phyloP scores from a whole-genome alignment of 1,284 basidiomycete species.

The Tremellales sp. region DNA sequence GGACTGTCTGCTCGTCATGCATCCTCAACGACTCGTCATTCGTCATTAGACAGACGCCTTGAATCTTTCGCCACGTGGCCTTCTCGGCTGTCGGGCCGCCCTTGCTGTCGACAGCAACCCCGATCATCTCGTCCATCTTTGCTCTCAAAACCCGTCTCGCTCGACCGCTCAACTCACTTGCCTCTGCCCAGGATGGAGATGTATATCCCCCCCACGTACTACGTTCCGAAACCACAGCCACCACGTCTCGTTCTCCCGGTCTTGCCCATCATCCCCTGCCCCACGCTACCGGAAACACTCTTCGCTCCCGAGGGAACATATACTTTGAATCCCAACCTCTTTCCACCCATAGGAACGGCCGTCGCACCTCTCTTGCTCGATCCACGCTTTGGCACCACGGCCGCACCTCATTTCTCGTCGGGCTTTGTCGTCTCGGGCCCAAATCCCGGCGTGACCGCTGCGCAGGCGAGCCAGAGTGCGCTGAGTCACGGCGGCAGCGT shows the following conservation, averaged over 20 bases:
- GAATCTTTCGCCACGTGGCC: too few species aligned
- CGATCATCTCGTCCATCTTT: too few species aligned
- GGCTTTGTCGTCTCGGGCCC: conserved; percentile 20
- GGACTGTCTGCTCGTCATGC: too few species aligned
- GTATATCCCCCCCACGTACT: conserved; percentile 33
- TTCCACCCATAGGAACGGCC: conserved; percentile 38
- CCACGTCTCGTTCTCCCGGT: conserved; percentile 36
- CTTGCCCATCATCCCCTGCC: conserved; percentile 37
- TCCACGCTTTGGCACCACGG: conserved; percentile 6
- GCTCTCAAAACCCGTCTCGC: background rate
- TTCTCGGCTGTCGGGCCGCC: too few species aligned
- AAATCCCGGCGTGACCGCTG: conserved; percentile 10
- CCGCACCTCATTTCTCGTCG: conserved; percentile 24
- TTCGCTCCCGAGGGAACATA: conserved; percentile 45
- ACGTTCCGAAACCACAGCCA: conserved; percentile 31
- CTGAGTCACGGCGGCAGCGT: conserved; percentile 34
- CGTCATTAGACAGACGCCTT: too few species aligned
- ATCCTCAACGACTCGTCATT: too few species aligned
- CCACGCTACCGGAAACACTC: conserved; percentile 34
- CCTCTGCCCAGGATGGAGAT: conserved; percentile 28
- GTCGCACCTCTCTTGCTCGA: conserved; percentile 24
- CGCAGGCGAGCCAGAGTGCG: conserved; percentile 21
- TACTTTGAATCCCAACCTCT: conserved; percentile 25
- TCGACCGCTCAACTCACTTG: background rate
- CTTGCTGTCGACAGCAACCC: too few species aligned